Percentiles rank a stretch among this genome's conserved stretches.
Evolutionary conservation across 768 basidiomycete genomes (phyloP).

Genomic region (Sporobolomyces roseus): DNA sequence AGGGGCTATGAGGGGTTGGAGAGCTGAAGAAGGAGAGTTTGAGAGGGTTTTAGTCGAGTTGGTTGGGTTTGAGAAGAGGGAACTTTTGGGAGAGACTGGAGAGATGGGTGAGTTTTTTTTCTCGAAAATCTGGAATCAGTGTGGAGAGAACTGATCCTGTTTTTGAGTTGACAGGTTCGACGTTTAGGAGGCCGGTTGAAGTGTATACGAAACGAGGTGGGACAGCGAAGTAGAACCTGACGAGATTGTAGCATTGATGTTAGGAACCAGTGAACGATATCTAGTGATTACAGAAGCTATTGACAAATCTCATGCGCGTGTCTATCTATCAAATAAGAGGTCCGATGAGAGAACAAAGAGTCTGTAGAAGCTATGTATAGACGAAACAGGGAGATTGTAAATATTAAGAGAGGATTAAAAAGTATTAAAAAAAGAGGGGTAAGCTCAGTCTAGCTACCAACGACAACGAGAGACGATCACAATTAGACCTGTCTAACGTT

Average conservation of each 20-base stretch:
- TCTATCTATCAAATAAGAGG: no score
- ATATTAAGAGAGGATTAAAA: background rate
- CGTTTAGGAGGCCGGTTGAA: constrained; percentile 63
- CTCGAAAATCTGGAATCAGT: background rate
- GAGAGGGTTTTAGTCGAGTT: constrained; percentile 54
- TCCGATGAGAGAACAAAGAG: no score
- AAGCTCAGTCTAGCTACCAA: background rate
- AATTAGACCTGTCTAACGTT: background rate
- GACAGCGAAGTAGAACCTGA: background rate
- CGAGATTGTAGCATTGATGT: background rate
- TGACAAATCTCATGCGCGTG: no score
- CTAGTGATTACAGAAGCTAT: background rate
- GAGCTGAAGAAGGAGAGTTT: constrained; percentile 53
- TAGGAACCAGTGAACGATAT: no score
- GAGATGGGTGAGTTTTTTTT: constrained; percentile 58
- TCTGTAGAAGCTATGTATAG: no score
- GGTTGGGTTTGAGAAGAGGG: constrained; percentile 60
- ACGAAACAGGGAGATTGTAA: no score
- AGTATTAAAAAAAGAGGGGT: background rate
- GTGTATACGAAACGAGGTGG: constrained; percentile 56
- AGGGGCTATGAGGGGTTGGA: constrained; percentile 54
- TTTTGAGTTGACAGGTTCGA: constrained; percentile 46
- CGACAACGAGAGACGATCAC: background rate
- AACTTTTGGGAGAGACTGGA: constrained; percentile 55
- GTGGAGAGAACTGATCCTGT: no score